Evolutionary conservation across 768 basidiomycete species (phyloP).

Genomic region (Hygrophorus russula): DNA sequence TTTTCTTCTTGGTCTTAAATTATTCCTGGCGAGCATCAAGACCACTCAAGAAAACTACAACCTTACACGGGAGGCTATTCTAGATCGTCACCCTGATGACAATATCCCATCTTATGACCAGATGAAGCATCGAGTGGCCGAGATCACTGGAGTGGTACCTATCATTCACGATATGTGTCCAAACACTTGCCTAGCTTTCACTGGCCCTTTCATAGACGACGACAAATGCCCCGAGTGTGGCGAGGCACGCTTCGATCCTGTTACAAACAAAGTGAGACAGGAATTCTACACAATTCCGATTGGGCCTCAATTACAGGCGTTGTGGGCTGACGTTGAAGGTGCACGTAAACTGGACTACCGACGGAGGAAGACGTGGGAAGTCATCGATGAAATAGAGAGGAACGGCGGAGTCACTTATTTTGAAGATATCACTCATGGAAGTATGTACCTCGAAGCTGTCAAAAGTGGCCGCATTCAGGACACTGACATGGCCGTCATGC

Average conservation of each 20-base stretch:
- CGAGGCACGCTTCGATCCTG: constrained; percentile 17
- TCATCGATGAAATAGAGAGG: neutral
- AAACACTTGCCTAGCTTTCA: too few species aligned
- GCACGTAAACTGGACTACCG: constrained; percentile 19
- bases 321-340: constrained; percentile 12
- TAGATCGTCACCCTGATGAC: too few species aligned
- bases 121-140: too few species aligned
- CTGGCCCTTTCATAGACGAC: too few species aligned
- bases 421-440: constrained; percentile 17
- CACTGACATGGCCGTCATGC: constrained; percentile 18
- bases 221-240: constrained; percentile 25
- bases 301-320: constrained; percentile 29
- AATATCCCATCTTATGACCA: too few species aligned
- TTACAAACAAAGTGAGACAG: constrained; percentile 13
- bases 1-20: too few species aligned
- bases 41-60: too few species aligned
- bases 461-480: constrained; percentile 10
- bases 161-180: too few species aligned
- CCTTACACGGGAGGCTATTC: too few species aligned
- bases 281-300: constrained; percentile 26
- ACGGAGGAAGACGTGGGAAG: constrained; percentile 6
- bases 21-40: too few species aligned
- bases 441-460: constrained; percentile 15
- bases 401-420: constrained; percentile 1
- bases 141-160: too few species aligned